Conservation (phyloP, 345 rosid species). For the Lepidium africanum region DNA sequence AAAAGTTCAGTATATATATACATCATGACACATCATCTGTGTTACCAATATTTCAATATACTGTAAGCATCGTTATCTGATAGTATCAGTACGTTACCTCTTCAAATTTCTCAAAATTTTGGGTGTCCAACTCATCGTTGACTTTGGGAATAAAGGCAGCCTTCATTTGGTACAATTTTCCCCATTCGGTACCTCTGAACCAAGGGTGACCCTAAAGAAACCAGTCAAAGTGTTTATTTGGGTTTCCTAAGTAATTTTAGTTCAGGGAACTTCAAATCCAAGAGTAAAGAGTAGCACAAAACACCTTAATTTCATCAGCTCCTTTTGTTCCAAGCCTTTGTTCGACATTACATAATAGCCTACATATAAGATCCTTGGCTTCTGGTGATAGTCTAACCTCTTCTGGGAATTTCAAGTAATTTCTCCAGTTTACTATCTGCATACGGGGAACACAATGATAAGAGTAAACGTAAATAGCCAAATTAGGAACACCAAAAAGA, state of each 20-base stretch:
- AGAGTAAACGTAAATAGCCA: not conserved
- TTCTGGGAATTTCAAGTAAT: constrained; percentile 94
- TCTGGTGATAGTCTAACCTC: constrained; percentile 88
- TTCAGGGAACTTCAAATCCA: not conserved
- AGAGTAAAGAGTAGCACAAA: constrained; percentile 42
- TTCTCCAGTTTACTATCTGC: constrained; percentile 98
- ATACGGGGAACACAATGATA: not conserved
- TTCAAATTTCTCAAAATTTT: constrained; percentile 96
- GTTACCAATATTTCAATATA: not conserved
- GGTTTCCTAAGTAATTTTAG: not conserved
- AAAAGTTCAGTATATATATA: not conserved
- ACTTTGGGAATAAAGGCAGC: constrained; percentile 98
- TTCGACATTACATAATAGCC: constrained; percentile 83
- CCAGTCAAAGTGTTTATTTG: constrained; percentile 14
- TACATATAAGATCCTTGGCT: constrained; percentile 86
- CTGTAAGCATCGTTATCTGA: not conserved
- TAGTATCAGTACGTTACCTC: constrained; percentile 48
- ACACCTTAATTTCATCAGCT: constrained; percentile 85
- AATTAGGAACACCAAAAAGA: not conserved
- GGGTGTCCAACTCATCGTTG: constrained; percentile 97
- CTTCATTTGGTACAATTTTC: constrained; percentile 70
- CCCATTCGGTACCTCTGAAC: constrained; percentile 85
- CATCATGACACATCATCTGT: not conserved
- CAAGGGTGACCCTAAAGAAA: constrained; percentile 72
- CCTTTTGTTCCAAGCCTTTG: constrained; percentile 95